Evolutionary conservation across 116 monocot genomes (phyloP).

Genomic region (Posidonia oceanica): DNA sequence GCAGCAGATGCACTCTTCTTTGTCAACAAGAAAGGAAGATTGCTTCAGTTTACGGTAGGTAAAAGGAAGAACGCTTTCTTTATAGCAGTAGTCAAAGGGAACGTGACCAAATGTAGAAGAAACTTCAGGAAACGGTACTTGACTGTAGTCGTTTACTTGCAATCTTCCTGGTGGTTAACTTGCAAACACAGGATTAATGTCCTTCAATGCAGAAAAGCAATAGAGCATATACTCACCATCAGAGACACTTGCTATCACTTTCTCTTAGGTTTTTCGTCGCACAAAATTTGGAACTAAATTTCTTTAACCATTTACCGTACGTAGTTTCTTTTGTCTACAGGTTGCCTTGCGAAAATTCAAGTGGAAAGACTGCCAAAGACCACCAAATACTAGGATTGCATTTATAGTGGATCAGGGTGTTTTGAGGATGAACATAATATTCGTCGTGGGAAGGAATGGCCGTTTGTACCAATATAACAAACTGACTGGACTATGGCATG

Average conservation of each 20-base stretch:
- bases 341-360: conserved; percentile 62
- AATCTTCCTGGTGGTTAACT: too few relatives aligned
- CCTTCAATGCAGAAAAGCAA: too few relatives aligned
- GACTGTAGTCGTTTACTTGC: too few relatives aligned
- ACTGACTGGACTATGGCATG: conserved; percentile 76
- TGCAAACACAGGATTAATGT: too few relatives aligned
- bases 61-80: neutral
- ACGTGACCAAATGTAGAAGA: too few relatives aligned
- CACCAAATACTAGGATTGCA: conserved; percentile 55
- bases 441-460: conserved; percentile 57
- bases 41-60: conserved; percentile 69
- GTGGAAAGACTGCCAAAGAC: conserved; percentile 83
- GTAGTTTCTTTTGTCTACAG: conserved; percentile 15
- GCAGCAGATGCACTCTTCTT: conserved; percentile 75
- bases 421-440: conserved; percentile 62
- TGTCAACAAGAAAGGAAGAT: conserved; percentile 61
- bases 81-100: too few relatives aligned
- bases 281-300: too few relatives aligned
- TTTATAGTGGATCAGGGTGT: conserved; percentile 74
- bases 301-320: neutral
- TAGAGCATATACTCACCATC: too few relatives aligned
- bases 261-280: too few relatives aligned
- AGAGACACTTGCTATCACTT: too few relatives aligned
- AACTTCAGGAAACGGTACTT: too few relatives aligned
- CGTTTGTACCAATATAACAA: conserved; percentile 83